phyloP scores from a whole-genome alignment of 768 basidiomycete species.

The Auricularia heimuer region DNA sequence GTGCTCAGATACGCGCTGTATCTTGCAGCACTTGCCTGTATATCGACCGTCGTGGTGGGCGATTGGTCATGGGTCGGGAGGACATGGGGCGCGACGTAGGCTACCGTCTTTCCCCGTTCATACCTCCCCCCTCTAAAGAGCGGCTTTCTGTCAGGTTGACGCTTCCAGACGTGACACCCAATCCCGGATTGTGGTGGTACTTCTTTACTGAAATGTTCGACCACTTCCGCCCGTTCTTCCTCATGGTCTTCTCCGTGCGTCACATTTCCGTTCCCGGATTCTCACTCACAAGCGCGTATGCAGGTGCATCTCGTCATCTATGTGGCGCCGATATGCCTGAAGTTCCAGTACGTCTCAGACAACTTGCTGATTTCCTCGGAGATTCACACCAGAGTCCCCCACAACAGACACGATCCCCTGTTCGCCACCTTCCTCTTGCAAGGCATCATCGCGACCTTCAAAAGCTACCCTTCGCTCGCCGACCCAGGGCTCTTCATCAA shows the following conservation, averaged over 20 bases:
- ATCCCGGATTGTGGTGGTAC: slow-evolving; percentile 96
- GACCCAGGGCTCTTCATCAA: slow-evolving; percentile 82
- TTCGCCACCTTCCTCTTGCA: slow-evolving; percentile 68
- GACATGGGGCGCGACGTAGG: slow-evolving; percentile 82
- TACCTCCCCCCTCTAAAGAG: slow-evolving; percentile 3
- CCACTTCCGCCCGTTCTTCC: slow-evolving; percentile 90
- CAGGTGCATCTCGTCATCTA: slow-evolving; percentile 69
- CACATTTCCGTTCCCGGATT: slow-evolving; percentile 26
- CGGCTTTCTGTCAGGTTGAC: slow-evolving; percentile 41
- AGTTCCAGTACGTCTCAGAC: slow-evolving; percentile 56
- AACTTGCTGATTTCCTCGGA: neutral
- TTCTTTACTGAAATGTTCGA: slow-evolving; percentile 99
- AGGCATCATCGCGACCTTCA: slow-evolving; percentile 76
- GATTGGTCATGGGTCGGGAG: slow-evolving; percentile 59
- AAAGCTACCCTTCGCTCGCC: slow-evolving; percentile 84
- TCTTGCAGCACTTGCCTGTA: slow-evolving; percentile 34
- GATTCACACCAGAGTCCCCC: neutral
- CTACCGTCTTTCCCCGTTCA: slow-evolving; percentile 7
- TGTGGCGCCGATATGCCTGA: slow-evolving; percentile 72
- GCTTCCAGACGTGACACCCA: slow-evolving; percentile 86
- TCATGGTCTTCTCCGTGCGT: slow-evolving; percentile 75
- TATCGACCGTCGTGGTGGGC: slow-evolving; percentile 50
- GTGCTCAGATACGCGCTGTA: slow-evolving; percentile 45
- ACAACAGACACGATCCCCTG: slow-evolving; percentile 66
- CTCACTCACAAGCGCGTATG: slow-evolving; percentile 26